Percentiles rank a stretch among this genome's conserved stretches.
Evolutionary conservation across 2,329 filamentous ascomycete species (phyloP).

Genomic region (Trichoderma sp.): DNA sequence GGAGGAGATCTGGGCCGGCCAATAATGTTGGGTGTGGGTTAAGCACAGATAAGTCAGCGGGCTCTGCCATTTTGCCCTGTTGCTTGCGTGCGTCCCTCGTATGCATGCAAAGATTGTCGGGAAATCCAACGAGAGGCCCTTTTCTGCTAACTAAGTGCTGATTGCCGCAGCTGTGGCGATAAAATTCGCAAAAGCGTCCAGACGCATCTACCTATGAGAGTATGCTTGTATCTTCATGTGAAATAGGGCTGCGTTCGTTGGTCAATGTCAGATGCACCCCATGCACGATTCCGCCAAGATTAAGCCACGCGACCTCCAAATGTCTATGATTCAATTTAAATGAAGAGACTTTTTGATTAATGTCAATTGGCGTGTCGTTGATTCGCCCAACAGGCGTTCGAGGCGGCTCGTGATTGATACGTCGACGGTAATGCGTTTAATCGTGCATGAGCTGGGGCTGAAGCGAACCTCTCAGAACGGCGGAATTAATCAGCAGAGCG

Average conservation of each 20-base stretch:
- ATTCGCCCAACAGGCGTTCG: constrained; percentile 15
- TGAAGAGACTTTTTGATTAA: not conserved
- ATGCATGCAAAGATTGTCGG: constrained; percentile 9
- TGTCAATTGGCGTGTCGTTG: constrained; percentile 23
- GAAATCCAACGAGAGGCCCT: not conserved
- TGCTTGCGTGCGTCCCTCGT: not conserved
- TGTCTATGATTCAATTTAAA: not conserved
- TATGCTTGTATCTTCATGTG: constrained; percentile 15
- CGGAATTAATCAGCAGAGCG: constrained; percentile 43
- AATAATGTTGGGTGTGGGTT: constrained; percentile 49
- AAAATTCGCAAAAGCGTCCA: not conserved
- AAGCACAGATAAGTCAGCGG: constrained; percentile 47
- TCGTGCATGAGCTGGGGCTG: constrained; percentile 16
- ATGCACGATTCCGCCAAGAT: constrained; percentile 17
- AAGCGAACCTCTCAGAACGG: constrained; percentile 40
- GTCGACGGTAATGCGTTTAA: constrained; percentile 10
- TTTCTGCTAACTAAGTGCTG: constrained; percentile 17
- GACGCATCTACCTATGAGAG: constrained; percentile 16
- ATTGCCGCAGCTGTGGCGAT: constrained; percentile 4
- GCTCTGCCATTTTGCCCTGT: constrained; percentile 28
- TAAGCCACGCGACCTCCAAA: not conserved
- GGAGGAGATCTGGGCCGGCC: constrained; percentile 51
- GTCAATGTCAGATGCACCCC: constrained; percentile 4
- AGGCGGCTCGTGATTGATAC: constrained; percentile 11
- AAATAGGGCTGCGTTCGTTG: constrained; percentile 26